These are phyloP conservation scores for Daedalea quercina DNA, from an alignment of 768 basidiomycete species.

Conservation along the genomic window DNA sequence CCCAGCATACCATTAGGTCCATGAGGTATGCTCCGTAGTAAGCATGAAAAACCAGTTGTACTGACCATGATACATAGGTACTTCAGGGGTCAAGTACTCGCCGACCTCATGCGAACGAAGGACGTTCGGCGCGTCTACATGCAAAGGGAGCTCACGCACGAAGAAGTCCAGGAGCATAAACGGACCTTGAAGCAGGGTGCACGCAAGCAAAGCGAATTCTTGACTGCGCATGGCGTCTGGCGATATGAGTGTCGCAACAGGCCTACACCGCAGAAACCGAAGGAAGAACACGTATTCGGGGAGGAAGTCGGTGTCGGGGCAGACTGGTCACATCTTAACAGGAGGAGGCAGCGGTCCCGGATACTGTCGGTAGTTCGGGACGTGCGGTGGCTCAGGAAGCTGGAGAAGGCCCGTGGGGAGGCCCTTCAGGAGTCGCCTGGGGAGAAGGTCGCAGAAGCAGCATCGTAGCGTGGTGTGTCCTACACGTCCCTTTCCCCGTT, in stretches of 20 bases:
- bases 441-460: neutral
- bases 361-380: constrained; percentile 38
- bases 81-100: constrained; percentile 47
- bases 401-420: constrained; percentile 22
- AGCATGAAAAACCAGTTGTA: too few species aligned
- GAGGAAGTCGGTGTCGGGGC: constrained; percentile 39
- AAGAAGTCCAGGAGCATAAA: constrained; percentile 19
- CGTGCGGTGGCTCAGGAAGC: constrained; percentile 30
- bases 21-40: constrained; percentile 37
- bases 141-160: constrained; percentile 22
- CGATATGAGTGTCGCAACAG: constrained; percentile 28
- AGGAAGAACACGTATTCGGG: constrained; percentile 21
- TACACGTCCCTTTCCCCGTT: too few species aligned
- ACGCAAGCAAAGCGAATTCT: constrained; percentile 14
- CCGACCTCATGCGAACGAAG: constrained; percentile 33
- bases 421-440: neutral
- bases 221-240: constrained; percentile 31
- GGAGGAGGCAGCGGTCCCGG: constrained; percentile 42
- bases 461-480: neutral
- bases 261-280: neutral
- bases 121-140: constrained; percentile 38
- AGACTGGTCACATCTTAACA: constrained; percentile 54
- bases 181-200: constrained; percentile 15
- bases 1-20: constrained; percentile 47
- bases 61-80: constrained; percentile 40